phyloP scores from a whole-genome alignment of 345 rosid genomes.

The Limnanthes douglasii region DNA sequence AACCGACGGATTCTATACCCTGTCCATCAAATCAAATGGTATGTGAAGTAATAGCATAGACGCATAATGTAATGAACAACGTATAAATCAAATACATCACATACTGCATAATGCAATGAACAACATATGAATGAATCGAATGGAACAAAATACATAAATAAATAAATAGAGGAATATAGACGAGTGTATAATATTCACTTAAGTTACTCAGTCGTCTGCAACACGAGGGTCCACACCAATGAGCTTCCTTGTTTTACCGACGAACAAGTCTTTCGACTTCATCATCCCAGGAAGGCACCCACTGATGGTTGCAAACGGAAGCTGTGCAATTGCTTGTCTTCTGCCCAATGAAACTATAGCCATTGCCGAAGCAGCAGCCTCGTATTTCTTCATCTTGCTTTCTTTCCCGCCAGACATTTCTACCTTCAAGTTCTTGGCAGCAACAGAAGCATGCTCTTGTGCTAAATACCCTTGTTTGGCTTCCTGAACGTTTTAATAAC shows the following conservation, averaged over 20 bases:
- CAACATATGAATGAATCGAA: too few species aligned
- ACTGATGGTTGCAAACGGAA: slow-evolving; percentile 38
- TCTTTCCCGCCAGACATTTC: slow-evolving; percentile 36
- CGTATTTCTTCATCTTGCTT: slow-evolving; percentile 35
- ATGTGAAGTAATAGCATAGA: too few species aligned
- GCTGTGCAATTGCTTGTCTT: slow-evolving; percentile 58
- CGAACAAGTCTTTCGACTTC: slow-evolving; percentile 63
- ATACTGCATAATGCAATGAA: too few species aligned
- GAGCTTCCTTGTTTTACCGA: slow-evolving; percentile 55
- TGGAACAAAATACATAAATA: too few species aligned
- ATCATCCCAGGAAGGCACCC: slow-evolving; percentile 74
- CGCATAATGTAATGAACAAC: too few species aligned
- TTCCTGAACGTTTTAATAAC: too few species aligned
- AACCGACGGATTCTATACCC: too few species aligned
- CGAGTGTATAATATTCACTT: too few species aligned
- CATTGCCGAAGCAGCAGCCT: slow-evolving; percentile 21
- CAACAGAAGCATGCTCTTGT: slow-evolving; percentile 44
- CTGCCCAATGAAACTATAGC: slow-evolving; percentile 71
- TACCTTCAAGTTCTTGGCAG: slow-evolving; percentile 53
- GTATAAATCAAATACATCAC: too few species aligned
- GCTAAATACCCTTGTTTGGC: slow-evolving; percentile 70
- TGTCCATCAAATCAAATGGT: too few species aligned
- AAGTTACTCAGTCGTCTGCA: slow-evolving; percentile 6
- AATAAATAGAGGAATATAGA: too few species aligned
- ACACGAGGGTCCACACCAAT: slow-evolving; percentile 26